Percentiles rank a stretch among this genome's conserved stretches.
These are phyloP conservation scores for Musa balbisiana DNA, from an alignment of 202 grass and related monocot genomes.

Conservation along the genomic window DNA sequence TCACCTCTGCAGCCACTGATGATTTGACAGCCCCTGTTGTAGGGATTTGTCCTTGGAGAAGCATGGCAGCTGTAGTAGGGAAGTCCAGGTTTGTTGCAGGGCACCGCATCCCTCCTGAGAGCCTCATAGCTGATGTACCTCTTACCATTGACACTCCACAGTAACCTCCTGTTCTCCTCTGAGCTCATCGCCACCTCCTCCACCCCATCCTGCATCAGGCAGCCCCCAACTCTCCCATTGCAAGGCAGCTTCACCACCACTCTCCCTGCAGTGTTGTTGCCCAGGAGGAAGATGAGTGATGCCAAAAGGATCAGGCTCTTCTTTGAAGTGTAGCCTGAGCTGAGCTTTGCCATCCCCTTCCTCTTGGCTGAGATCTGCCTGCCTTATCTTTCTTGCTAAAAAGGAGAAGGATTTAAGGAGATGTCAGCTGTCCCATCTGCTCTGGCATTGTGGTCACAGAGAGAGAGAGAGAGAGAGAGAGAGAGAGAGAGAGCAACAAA, in stretches of 20 bases:
- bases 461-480: no score
- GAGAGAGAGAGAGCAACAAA: no score
- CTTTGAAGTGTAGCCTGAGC: neutral
- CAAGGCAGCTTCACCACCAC: constrained; percentile 3
- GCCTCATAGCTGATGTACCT: constrained; percentile 27
- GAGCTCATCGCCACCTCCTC: constrained; percentile 13
- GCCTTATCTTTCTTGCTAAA: neutral
- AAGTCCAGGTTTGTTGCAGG: constrained; percentile 18
- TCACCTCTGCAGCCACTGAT: constrained; percentile 12
- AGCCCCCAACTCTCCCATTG: neutral
- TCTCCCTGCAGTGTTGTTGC: neutral
- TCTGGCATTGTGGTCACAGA: neutral
- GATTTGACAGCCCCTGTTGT: constrained; percentile 10
- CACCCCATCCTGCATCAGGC: neutral
- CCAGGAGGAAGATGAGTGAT: neutral
- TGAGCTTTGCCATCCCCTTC: neutral
- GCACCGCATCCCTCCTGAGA: constrained; percentile 18
- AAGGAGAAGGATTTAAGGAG: no score
- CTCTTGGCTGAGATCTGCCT: neutral
- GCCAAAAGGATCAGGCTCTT: neutral
- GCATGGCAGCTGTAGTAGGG: constrained; percentile 23
- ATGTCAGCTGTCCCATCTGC: neutral
- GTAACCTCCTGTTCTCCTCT: constrained; percentile 9
- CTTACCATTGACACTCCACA: constrained; percentile 2
- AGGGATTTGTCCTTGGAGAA: neutral